Base-by-base conservation (phyloP, 2,329 filamentous ascomycete species). In the Penicillium sp. region DNA sequence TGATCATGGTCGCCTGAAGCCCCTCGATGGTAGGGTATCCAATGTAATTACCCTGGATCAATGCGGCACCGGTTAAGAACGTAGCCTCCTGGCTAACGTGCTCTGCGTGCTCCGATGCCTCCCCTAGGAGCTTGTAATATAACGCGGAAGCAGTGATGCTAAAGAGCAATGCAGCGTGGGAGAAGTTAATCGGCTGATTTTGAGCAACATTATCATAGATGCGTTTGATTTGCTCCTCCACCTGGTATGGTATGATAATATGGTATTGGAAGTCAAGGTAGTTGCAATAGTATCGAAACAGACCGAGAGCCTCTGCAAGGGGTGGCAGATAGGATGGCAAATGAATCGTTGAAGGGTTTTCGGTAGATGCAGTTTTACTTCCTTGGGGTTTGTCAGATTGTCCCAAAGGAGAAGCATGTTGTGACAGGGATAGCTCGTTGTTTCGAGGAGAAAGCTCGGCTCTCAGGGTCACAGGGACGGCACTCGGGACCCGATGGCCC, bases 221-320 rank as follows among this genome's bases (percentile, higher is more conserved):
- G 1, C 46, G 49, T 14, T 71, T 43, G 31, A 75, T 66, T 6
- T 68, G 64, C 5, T 18, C 45, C 27, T 66, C 59, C 1, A 69
- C 64, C 1, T 47, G 59, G 18, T 43, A 54, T 0, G 67, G 63
- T 1, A 73, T 64, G 9, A 75, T 60, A 13, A 75, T 57, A 57
- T 75, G 72, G 50, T 76, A 75, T 4, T 73, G 62, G 24, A 67
- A 71, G 47, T 70, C 65, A 36, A 76, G 64, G 38, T 72, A 65
- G 1, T 61, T 50, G n/a, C 58, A 59, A 47, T 75, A 76, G 47
- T 69, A 70, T 8, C 63, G 60, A 22, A 76, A 65, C 1, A 75
- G 58, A 6, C 55, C 34, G 14, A 67, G 22, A 3, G 71, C 65
- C 45, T 74, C 67, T 5, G 59, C n/a, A 21, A 69, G 63, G 0